Evolutionary conservation across 352 stramenopile genomes (phyloP).

Genomic region (Globisporangium nodosum): DNA sequence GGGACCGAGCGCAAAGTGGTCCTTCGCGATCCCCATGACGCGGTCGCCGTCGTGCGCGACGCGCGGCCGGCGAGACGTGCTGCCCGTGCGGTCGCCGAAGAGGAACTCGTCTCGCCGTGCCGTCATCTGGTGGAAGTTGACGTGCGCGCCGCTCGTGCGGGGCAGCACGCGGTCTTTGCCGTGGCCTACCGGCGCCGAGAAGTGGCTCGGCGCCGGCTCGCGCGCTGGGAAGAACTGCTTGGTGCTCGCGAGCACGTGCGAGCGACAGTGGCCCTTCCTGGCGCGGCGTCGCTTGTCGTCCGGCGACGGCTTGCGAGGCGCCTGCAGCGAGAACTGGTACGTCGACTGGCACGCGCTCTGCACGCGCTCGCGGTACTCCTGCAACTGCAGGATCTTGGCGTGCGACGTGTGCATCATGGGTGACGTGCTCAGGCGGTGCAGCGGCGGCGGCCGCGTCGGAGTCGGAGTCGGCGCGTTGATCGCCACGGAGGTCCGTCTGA

Average conservation of each 20-base stretch:
- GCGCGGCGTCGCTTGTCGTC: background rate
- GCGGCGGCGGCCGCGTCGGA: background rate
- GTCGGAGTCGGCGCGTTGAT: background rate
- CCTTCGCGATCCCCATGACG: slow-evolving; percentile 19
- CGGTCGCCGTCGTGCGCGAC: slow-evolving; percentile 11
- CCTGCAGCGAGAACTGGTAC: slow-evolving; percentile 33
- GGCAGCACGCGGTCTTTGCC: slow-evolving; percentile 27
- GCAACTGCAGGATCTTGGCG: slow-evolving; percentile 56
- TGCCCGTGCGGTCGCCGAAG: slow-evolving; percentile 14
- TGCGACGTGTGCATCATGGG: slow-evolving; percentile 32
- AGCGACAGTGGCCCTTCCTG: slow-evolving; percentile 31
- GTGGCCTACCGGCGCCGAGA: slow-evolving; percentile 8
- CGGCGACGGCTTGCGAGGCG: background rate
- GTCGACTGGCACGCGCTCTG: slow-evolving; percentile 37
- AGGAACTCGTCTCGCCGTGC: slow-evolving; percentile 27
- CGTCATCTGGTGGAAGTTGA: slow-evolving; percentile 48
- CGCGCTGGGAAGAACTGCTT: slow-evolving; percentile 25
- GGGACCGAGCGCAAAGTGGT: slow-evolving; percentile 48
- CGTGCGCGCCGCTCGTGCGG: slow-evolving; percentile 16
- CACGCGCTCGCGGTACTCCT: slow-evolving; percentile 49
- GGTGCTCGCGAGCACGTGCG: slow-evolving; percentile 34
- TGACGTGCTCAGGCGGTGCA: slow-evolving; percentile 15
- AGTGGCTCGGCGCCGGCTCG: slow-evolving; percentile 7
- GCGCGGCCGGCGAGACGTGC: slow-evolving; percentile 10
- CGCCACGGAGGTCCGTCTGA: background rate